Conservation (phyloP, 306 rosid genomes). For the Acacia confusa region DNA sequence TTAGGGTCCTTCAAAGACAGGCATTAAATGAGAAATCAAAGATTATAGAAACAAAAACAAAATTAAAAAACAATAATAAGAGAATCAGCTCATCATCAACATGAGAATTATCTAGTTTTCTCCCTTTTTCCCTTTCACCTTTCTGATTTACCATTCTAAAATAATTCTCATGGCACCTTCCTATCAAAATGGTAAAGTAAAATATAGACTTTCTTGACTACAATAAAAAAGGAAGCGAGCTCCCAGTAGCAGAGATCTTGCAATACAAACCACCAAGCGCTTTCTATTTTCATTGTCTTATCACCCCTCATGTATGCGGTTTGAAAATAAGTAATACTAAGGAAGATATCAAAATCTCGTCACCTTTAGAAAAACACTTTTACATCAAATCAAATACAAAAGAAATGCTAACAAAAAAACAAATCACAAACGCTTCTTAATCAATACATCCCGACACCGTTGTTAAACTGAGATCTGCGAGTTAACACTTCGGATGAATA, state of each 20-base stretch:
- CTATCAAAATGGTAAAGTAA: too few species aligned
- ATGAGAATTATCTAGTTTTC: not conserved
- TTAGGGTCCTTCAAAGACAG: not conserved
- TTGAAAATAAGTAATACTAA: too few species aligned
- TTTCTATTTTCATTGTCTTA: too few species aligned
- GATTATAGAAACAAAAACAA: not conserved
- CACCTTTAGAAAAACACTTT: too few species aligned
- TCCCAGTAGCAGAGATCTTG: too few species aligned
- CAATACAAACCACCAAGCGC: too few species aligned
- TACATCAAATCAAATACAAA: not conserved
- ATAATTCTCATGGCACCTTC: too few species aligned
- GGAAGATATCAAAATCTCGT: too few species aligned
- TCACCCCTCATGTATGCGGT: too few species aligned
- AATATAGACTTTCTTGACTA: too few species aligned
- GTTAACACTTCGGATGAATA: not conserved
- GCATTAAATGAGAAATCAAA: not conserved
- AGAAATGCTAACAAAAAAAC: not conserved
- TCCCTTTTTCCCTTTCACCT: not conserved
- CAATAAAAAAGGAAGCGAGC: too few species aligned
- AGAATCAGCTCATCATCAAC: not conserved
- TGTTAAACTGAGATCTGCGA: slow-evolving; percentile 14
- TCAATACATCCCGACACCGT: not conserved
- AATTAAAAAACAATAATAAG: not conserved
- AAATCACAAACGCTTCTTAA: not conserved
- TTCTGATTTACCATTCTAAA: too few species aligned